Conservation (phyloP, 768 basidiomycete species). For the Boletus sp. region DNA sequence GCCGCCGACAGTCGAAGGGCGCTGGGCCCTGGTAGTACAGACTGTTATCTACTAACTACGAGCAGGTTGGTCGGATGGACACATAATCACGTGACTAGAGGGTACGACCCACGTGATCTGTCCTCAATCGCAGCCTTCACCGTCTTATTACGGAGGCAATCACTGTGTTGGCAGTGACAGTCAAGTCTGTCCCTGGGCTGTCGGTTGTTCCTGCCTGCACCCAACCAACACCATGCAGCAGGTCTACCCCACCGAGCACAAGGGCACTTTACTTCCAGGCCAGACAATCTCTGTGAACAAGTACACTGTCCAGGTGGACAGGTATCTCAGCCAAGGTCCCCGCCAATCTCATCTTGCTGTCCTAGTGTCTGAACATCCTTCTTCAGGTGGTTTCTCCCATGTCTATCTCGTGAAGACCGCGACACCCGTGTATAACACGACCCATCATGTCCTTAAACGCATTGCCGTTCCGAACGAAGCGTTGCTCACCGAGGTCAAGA, state of each 20-base stretch:
- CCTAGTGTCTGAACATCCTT: conserved; percentile 14
- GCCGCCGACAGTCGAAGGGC: neutral
- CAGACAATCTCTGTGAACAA: conserved; percentile 89
- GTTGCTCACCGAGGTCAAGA: conserved; percentile 91
- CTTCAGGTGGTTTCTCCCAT: conserved; percentile 91
- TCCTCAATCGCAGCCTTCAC: neutral
- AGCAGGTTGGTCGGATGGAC: neutral
- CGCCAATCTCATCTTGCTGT: conserved; percentile 3
- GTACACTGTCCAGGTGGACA: conserved; percentile 86
- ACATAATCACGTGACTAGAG: conserved; percentile 4
- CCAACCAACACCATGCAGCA: conserved; percentile 33
- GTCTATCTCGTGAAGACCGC: conserved; percentile 93
- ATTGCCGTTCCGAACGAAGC: conserved; percentile 89
- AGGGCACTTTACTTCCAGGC: conserved; percentile 74
- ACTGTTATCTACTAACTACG: neutral
- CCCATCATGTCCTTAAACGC: conserved; percentile 94
- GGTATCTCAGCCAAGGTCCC: conserved; percentile 91
- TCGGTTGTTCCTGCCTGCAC: conserved; percentile 2
- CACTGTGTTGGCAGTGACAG: neutral
- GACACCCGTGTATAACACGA: conserved; percentile 84
- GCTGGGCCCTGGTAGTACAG: neutral
- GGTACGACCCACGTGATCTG: conserved; percentile 14
- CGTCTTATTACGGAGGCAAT: neutral
- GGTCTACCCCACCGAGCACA: conserved; percentile 42
- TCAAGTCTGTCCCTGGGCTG: conserved; percentile 3